A percentile compares a stretch with the other conserved stretches of the same genome.
Evolutionary conservation across 1,284 basidiomycete species (phyloP).

Genomic region (Trametes pubescens): DNA sequence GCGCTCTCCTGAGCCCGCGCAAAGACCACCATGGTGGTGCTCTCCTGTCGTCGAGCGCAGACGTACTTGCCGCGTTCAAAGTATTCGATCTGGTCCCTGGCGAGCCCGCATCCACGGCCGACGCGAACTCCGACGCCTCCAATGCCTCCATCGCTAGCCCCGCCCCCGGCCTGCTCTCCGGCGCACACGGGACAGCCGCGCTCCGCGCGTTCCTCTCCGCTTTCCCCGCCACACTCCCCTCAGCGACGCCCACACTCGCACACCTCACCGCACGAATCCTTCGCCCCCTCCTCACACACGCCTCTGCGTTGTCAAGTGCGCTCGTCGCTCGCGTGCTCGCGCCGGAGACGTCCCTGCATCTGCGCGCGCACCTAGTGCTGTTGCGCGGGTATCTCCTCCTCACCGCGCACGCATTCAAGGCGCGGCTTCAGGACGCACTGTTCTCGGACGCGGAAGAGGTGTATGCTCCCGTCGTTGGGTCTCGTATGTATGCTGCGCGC

Average conservation of each 20-base stretch:
- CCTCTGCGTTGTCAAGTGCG: constrained; percentile 64
- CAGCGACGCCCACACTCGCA: constrained; percentile 67
- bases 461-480: constrained; percentile 37
- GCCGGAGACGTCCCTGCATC: constrained; percentile 59
- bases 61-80: constrained; percentile 55
- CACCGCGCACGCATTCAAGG: constrained; percentile 70
- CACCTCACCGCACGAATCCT: constrained; percentile 68
- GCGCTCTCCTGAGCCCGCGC: background rate
- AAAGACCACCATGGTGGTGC: background rate
- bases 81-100: constrained; percentile 77
- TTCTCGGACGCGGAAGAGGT: constrained; percentile 72
- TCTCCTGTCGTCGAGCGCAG: constrained; percentile 8
- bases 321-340: constrained; percentile 68
- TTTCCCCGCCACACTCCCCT: constrained; percentile 67
- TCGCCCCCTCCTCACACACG: constrained; percentile 61
- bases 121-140: no score
- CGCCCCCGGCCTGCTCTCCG: constrained; percentile 12
- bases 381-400: constrained; percentile 76
- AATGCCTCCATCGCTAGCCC: background rate
- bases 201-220: constrained; percentile 57
- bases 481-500: constrained; percentile 25
- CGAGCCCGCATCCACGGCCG: constrained; percentile 22
- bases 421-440: constrained; percentile 66
- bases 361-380: constrained; percentile 68
- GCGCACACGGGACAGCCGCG: constrained; percentile 37